phyloP scores from a whole-genome alignment of 306 rosid species.

The Fagus sylvatica region DNA sequence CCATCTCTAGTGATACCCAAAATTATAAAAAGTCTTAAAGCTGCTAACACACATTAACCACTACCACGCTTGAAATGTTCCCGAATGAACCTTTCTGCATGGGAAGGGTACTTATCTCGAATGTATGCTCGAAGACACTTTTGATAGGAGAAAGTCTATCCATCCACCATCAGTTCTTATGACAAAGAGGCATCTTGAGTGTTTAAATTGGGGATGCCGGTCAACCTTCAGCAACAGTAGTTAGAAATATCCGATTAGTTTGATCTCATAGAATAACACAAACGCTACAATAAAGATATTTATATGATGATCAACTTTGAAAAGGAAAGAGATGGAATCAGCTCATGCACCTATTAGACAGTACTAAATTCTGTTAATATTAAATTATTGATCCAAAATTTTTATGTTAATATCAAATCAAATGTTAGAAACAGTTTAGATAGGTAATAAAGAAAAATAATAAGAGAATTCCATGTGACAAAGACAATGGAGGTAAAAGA shows the following conservation, averaged over 20 bases:
- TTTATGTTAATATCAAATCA: background rate
- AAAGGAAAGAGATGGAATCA: background rate
- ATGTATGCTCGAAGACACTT: constrained; percentile 79
- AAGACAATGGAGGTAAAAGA: background rate
- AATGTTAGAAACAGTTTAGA: background rate
- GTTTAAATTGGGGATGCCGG: constrained; percentile 75
- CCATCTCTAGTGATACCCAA: constrained; percentile 13
- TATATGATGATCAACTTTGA: background rate
- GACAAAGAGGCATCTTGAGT: constrained; percentile 81
- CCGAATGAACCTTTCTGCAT: constrained; percentile 74
- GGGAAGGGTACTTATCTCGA: constrained; percentile 70
- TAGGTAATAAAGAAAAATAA: background rate
- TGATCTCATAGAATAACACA: background rate
- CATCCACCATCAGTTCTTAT: constrained; percentile 86
- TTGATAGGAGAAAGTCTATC: constrained; percentile 90
- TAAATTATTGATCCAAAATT: background rate
- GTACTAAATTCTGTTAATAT: background rate
- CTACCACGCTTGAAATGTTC: constrained; percentile 80
- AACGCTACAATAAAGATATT: background rate
- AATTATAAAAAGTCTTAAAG: constrained; percentile 16
- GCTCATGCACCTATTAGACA: background rate
- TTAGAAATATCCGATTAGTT: constrained; percentile 14
- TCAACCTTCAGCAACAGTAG: constrained; percentile 68
- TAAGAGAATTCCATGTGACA: background rate
- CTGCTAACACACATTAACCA: constrained; percentile 38